Conservation (phyloP, 306 rosid species). For the Trichosanthes cucumerina region DNA sequence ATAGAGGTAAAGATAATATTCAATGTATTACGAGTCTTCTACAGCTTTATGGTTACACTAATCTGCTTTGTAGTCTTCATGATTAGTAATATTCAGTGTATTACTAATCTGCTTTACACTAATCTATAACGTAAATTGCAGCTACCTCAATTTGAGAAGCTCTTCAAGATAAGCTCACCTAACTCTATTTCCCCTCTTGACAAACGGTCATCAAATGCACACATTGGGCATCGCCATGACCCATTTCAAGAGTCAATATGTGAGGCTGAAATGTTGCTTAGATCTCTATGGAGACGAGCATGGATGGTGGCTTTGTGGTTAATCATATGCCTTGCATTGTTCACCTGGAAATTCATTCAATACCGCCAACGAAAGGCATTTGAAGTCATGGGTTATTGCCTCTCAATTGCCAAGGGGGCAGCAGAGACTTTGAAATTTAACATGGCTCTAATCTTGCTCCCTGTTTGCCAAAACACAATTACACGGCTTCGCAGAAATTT, state of each 20-base stretch:
- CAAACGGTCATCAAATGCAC: slow-evolving; percentile 13
- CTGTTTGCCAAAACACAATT: slow-evolving; percentile 68
- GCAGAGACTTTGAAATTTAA: slow-evolving; percentile 80
- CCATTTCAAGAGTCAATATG: slow-evolving; percentile 32
- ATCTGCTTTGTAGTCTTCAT: background rate
- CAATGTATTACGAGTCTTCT: background rate
- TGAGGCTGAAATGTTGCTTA: slow-evolving; percentile 43
- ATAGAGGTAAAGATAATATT: background rate
- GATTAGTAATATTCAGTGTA: background rate
- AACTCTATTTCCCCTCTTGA: slow-evolving; percentile 18
- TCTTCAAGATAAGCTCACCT: slow-evolving; percentile 32
- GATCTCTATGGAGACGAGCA: slow-evolving; percentile 59
- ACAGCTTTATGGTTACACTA: background rate
- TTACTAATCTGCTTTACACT: background rate
- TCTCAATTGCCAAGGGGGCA: slow-evolving; percentile 78
- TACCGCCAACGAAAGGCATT: slow-evolving; percentile 48
- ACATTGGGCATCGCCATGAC: slow-evolving; percentile 10
- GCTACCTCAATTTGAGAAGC: slow-evolving; percentile 40
- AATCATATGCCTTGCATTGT: slow-evolving; percentile 32
- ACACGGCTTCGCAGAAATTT: slow-evolving; percentile 54
- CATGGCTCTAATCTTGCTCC: slow-evolving; percentile 76
- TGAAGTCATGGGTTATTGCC: slow-evolving; percentile 82
- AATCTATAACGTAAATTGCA: slow-evolving; percentile 8
- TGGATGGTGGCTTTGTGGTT: slow-evolving; percentile 68
- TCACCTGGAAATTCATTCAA: slow-evolving; percentile 70